phyloP scores from a whole-genome alignment of 208 protist species.

The Trypanosoma mega region DNA sequence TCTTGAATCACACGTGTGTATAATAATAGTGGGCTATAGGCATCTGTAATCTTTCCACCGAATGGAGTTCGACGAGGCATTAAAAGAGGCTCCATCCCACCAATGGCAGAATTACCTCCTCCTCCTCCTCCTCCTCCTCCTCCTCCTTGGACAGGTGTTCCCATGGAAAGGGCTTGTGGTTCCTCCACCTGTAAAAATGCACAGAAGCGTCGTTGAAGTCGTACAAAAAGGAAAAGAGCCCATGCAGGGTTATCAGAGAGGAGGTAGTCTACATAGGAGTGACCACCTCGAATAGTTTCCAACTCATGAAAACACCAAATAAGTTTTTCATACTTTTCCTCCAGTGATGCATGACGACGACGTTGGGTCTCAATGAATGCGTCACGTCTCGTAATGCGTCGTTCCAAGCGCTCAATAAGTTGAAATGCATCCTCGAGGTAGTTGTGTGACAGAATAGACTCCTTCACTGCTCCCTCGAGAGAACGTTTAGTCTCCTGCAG shows the following conservation, averaged over 20 bases:
- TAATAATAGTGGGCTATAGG: conserved; percentile 42
- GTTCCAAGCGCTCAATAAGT: conserved; percentile 83
- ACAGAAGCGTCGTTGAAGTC: conserved; percentile 52
- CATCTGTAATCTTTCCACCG: conserved; percentile 45
- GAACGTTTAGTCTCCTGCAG: conserved; percentile 72
- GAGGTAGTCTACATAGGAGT: conserved; percentile 79
- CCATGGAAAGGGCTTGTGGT: conserved; percentile 1
- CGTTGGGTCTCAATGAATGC: conserved; percentile 47
- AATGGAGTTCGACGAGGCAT: conserved; percentile 39
- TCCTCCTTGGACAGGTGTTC: conserved; percentile 31
- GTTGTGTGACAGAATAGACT: conserved; percentile 64
- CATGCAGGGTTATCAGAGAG: conserved; percentile 59
- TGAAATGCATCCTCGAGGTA: conserved; percentile 80
- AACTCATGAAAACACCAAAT: conserved; percentile 83
- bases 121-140: too few species aligned
- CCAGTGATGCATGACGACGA: conserved; percentile 53
- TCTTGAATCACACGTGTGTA: conserved; percentile 34
- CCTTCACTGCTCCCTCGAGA: conserved; percentile 81
- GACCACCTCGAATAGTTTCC: conserved; percentile 50
- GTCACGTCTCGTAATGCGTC: conserved; percentile 73
- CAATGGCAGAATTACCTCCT: too few species aligned
- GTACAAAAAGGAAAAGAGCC: conserved; percentile 67
- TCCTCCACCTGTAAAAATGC: conserved; percentile 34
- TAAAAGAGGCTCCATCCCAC: too few species aligned
- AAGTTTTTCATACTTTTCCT: conserved; percentile 90